Evolutionary conservation across 139 green algal species (phyloP).

Genomic region (Desmodesmus armatus): DNA sequence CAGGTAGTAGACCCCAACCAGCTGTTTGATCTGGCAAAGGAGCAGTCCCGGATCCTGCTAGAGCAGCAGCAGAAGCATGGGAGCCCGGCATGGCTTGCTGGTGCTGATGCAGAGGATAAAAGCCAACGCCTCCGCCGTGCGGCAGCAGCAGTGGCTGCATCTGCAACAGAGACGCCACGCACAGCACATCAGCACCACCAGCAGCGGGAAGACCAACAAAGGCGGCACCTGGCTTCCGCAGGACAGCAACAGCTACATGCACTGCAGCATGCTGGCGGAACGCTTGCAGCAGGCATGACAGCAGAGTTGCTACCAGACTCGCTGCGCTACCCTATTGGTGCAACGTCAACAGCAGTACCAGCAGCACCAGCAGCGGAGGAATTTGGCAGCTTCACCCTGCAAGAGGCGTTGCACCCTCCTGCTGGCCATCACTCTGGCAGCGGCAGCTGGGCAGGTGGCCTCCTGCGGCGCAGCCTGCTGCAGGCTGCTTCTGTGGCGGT

Average conservation of each 20-base stretch:
- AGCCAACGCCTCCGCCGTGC: background rate
- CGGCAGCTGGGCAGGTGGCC: background rate
- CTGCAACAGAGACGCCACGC: too few species aligned
- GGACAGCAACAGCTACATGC: background rate
- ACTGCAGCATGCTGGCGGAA: background rate
- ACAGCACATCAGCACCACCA: background rate
- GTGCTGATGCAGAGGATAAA: background rate
- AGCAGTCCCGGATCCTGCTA: background rate
- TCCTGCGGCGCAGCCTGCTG: background rate
- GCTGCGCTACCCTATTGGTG: background rate
- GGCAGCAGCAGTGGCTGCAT: background rate
- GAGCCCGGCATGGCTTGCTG: background rate
- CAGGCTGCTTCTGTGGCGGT: background rate
- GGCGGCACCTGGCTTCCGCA: too few species aligned
- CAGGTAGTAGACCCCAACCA: conserved; percentile 6
- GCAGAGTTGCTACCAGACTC: too few species aligned
- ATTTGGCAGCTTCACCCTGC: background rate
- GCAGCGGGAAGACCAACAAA: background rate
- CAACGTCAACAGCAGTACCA: background rate
- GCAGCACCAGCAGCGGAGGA: background rate
- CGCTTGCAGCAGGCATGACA: background rate
- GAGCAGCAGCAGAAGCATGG: conserved; percentile 6
- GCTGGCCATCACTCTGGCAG: background rate
- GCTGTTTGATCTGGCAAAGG: conserved; percentile 21
- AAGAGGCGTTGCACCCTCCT: background rate